phyloP scores from a whole-genome alignment of 306 rosid species.

The Purshia tridentata region DNA sequence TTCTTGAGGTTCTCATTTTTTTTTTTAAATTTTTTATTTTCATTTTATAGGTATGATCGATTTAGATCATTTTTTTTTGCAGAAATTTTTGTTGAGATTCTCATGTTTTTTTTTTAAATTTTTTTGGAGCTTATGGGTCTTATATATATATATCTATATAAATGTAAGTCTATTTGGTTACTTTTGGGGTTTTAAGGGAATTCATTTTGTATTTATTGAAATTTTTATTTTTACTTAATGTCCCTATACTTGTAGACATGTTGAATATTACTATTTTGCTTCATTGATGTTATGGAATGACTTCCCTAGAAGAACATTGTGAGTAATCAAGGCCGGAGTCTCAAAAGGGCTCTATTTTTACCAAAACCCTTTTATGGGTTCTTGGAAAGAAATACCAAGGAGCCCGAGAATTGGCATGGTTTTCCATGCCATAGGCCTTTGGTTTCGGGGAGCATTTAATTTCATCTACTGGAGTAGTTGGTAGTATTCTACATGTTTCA shows the following conservation, averaged over 20 bases:
- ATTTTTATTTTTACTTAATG: background rate
- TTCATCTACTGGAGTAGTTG: slow-evolving; percentile 22
- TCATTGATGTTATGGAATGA: slow-evolving; percentile 30
- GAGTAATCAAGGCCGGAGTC: slow-evolving; percentile 90
- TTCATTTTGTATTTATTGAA: background rate
- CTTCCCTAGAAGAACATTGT: slow-evolving; percentile 33
- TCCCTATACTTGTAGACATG: background rate
- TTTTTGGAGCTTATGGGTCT: too few relatives aligned
- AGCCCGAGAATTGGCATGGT: slow-evolving; percentile 85
- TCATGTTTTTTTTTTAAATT: too few relatives aligned
- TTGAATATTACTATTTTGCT: slow-evolving; percentile 18
- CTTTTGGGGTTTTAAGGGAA: too few relatives aligned
- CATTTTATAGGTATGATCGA: too few relatives aligned
- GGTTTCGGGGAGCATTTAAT: slow-evolving; percentile 65
- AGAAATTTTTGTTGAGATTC: too few relatives aligned
- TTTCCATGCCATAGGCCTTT: slow-evolving; percentile 77
- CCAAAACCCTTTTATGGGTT: slow-evolving; percentile 30
- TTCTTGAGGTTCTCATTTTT: too few relatives aligned
- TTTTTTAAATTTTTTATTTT: too few relatives aligned
- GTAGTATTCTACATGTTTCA: background rate
- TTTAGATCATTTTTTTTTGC: too few relatives aligned
- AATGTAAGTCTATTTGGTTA: too few relatives aligned
- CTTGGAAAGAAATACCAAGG: slow-evolving; percentile 66
- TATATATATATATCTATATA: too few relatives aligned
- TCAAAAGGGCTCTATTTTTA: slow-evolving; percentile 51